Percentiles rank a stretch among this genome's conserved stretches.
These are phyloP conservation scores for Saitozyma podzolica DNA, from an alignment of 768 basidiomycete species.

Conservation along the genomic window DNA sequence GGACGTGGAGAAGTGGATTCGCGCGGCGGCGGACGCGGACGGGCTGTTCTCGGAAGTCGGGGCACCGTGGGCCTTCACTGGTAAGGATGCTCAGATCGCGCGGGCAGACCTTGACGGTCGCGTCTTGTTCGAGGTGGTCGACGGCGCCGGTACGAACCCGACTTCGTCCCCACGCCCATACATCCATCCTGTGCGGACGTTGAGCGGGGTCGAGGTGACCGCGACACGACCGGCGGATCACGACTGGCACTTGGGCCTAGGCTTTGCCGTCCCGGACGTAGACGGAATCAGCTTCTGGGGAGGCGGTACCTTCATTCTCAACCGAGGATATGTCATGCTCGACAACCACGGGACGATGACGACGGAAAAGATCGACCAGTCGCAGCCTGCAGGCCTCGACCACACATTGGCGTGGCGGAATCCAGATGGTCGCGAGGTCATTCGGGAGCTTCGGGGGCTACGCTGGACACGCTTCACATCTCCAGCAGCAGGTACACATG, in stretches of 20 bases:
- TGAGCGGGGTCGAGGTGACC: slow-evolving; percentile 13
- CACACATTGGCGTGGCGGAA: slow-evolving; percentile 7
- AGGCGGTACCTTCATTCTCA: slow-evolving; percentile 15
- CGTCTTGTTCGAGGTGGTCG: slow-evolving; percentile 7
- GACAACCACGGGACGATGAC: slow-evolving; percentile 17
- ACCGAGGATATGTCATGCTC: slow-evolving; percentile 12
- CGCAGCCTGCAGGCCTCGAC: background rate
- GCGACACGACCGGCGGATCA: slow-evolving; percentile 17
- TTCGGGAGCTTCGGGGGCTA: background rate
- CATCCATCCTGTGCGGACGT: slow-evolving; percentile 10
- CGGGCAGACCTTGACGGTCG: background rate
- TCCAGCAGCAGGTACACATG: background rate
- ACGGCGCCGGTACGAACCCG: slow-evolving; percentile 10
- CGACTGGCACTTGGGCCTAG: slow-evolving; percentile 17
- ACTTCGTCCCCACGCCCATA: slow-evolving; percentile 14
- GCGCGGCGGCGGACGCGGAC: slow-evolving; percentile 7
- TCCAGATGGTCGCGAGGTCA: background rate
- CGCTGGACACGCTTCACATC: background rate
- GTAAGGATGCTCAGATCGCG: slow-evolving; percentile 1
- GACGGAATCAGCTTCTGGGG: slow-evolving; percentile 18
- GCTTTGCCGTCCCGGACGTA: slow-evolving; percentile 17
- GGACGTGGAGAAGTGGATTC: slow-evolving; percentile 11
- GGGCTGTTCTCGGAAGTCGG: slow-evolving; percentile 14
- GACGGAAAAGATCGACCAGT: slow-evolving; percentile 5
- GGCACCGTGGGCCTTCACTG: slow-evolving; percentile 12